Evolutionary conservation across 2,329 filamentous ascomycete species (phyloP), one percentile per base, ranked within the genome.

Genomic region (Penicillium frequentans): DNA sequence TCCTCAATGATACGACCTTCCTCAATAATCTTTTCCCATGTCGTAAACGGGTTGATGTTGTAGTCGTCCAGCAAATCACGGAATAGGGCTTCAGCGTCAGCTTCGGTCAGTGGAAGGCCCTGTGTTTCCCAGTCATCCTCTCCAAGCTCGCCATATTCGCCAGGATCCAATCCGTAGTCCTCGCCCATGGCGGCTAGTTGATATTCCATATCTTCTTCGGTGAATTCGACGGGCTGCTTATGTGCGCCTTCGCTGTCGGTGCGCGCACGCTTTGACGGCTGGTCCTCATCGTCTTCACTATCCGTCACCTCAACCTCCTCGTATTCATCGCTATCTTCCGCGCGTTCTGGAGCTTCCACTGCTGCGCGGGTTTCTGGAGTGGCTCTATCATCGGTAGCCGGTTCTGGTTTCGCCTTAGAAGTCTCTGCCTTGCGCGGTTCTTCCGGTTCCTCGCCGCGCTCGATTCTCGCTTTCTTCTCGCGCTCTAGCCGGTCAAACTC

Each of bases 121-220:
- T 90, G 88, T 39, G 84, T 85, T 67, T 92, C 89, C 79, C 85
- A 89, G 29, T 75, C 77, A 14, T 78, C 79, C 39, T 78, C 75
- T 10, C 83, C 86, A 1, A 68, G 70, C 58, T 88, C 87, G 56
- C 88, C 89, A 69, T 91, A 91, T 68, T 92, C 89, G 50, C 86
- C 90, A 0, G 86, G 86, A 39, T 91, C 90, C 29, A 93, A 80
- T 1, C 86, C 90, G 64, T 93, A 92, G n/a, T 91, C 88, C 64
- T 90, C 84, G 53, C 90, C 91, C 90, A 97, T 96, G 26, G 90
- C 88, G 52, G 90, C 90, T 13, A 99, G 81, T 70, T 99, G 95
- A 70, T 88, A 93, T 35, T 91, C 93, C 66, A 99, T 96, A 69
- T 99, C 95, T 52, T 93, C 93, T 73, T 98, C 95, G 55, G 90